Evolutionary conservation across 2,329 filamentous ascomycete species (phyloP).

Genomic region (Polytolypa hystricis): DNA sequence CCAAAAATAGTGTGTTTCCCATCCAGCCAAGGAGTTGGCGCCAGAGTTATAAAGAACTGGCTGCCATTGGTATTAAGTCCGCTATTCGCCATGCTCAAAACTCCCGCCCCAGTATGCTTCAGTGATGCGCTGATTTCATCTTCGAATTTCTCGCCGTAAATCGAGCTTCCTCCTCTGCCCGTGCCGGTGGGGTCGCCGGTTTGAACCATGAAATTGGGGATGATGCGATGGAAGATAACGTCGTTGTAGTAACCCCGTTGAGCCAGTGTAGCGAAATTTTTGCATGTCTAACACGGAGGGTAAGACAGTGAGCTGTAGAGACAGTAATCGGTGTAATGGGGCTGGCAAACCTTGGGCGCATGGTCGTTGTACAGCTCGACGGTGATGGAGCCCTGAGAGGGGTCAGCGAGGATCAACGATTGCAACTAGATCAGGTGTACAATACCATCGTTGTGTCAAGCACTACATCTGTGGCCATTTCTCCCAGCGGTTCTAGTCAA

Average conservation of each 20-base stretch:
- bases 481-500: too few species aligned
- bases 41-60: constrained; percentile 93
- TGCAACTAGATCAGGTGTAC: constrained; percentile 2
- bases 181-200: constrained; percentile 90
- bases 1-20: constrained; percentile 97
- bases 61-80: constrained; percentile 88
- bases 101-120: constrained; percentile 84
- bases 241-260: constrained; percentile 78
- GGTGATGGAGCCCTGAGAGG: constrained; percentile 60
- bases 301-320: not conserved
- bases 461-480: constrained; percentile 65
- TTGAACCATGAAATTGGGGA: constrained; percentile 94
- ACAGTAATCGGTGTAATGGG: not conserved
- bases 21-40: constrained; percentile 91
- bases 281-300: constrained; percentile 51
- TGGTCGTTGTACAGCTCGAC: constrained; percentile 85
- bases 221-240: constrained; percentile 85
- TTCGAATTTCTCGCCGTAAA: constrained; percentile 88
- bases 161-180: constrained; percentile 74
- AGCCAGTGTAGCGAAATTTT: constrained; percentile 74
- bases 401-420: constrained; percentile 1
- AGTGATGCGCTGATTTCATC: constrained; percentile 73
- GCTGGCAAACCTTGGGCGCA: constrained; percentile 53
- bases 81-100: constrained; percentile 94
- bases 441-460: constrained; percentile 77